Percentiles rank a stretch among this genome's conserved stretches.
These are phyloP conservation scores for Hygrophila difformis DNA, from an alignment of 257 asterid genomes.

Conservation along the genomic window DNA sequence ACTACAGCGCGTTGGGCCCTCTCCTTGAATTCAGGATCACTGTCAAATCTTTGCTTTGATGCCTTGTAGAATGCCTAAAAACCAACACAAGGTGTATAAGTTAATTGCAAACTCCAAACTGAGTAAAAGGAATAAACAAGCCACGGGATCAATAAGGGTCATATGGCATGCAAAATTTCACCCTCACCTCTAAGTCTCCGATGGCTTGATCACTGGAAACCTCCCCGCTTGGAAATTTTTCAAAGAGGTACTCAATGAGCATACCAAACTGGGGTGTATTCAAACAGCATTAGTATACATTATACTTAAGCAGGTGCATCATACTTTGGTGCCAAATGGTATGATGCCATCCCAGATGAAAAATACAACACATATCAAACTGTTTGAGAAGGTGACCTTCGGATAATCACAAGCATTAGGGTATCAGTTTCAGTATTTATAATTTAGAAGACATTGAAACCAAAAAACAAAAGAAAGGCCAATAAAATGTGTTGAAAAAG, in stretches of 20 bases:
- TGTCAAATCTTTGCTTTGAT: conserved; percentile 76
- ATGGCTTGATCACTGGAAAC: conserved; percentile 64
- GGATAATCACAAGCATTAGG: background rate
- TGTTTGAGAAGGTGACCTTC: background rate
- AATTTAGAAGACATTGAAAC: background rate
- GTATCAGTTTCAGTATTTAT: background rate
- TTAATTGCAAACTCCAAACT: background rate
- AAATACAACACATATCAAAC: background rate
- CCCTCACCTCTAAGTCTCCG: conserved; percentile 80
- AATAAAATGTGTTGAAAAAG: too few relatives aligned
- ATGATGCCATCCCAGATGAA: too few relatives aligned
- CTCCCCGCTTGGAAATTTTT: conserved; percentile 56
- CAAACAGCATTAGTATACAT: conserved; percentile 17
- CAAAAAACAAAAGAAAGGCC: too few relatives aligned
- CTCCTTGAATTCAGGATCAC: conserved; percentile 72
- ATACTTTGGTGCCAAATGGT: too few relatives aligned
- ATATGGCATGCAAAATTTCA: conserved; percentile 11
- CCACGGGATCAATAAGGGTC: conserved; percentile 5
- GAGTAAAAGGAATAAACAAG: background rate
- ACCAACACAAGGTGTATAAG: background rate
- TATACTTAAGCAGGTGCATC: conserved; percentile 8
- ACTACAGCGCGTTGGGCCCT: conserved; percentile 88
- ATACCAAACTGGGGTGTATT: conserved; percentile 71
- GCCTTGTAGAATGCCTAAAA: conserved; percentile 79
- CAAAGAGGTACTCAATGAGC: conserved; percentile 80